Percentiles rank a stretch among this genome's conserved stretches.
These are phyloP conservation scores for Inonotus hispidus DNA, from an alignment of 1,284 basidiomycete species.

Conservation along the genomic window DNA sequence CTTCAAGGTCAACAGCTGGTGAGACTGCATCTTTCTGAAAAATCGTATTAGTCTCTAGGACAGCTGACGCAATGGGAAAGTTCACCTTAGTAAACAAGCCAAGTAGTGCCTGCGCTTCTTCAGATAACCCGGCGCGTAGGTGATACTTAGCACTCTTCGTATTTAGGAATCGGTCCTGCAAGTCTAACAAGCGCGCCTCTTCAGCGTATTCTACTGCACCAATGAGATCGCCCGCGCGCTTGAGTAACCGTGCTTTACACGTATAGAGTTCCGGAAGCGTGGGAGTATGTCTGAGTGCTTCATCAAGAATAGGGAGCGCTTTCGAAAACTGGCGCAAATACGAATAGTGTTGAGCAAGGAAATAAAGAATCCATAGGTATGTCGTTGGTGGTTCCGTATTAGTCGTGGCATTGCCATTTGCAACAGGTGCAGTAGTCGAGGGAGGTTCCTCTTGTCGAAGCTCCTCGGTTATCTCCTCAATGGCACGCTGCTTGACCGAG, in stretches of 20 bases:
- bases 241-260: slow-evolving; percentile 80
- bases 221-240: slow-evolving; percentile 77
- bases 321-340: slow-evolving; percentile 48
- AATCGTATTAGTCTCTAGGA: slow-evolving; percentile 3
- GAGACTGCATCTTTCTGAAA: slow-evolving; percentile 75
- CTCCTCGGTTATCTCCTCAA: slow-evolving; percentile 70
- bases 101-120: slow-evolving; percentile 69
- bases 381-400: slow-evolving; percentile 65
- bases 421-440: slow-evolving; percentile 14
- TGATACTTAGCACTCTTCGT: slow-evolving; percentile 93
- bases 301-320: slow-evolving; percentile 65
- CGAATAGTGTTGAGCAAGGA: slow-evolving; percentile 89
- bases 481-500: slow-evolving; percentile 54
- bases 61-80: not conserved
- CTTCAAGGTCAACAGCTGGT: slow-evolving; percentile 81
- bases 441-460: slow-evolving; percentile 35
- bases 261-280: slow-evolving; percentile 91
- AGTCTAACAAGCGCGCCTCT: slow-evolving; percentile 82
- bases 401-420: slow-evolving; percentile 26
- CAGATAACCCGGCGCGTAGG: slow-evolving; percentile 73
- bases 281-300: slow-evolving; percentile 80
- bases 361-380: slow-evolving; percentile 95
- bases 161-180: slow-evolving; percentile 95
- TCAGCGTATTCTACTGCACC: slow-evolving; percentile 78
- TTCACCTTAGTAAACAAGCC: slow-evolving; percentile 86